Base-by-base conservation (phyloP, 2,329 filamentous ascomycete genomes). In the Aspergillus ibericus region DNA sequence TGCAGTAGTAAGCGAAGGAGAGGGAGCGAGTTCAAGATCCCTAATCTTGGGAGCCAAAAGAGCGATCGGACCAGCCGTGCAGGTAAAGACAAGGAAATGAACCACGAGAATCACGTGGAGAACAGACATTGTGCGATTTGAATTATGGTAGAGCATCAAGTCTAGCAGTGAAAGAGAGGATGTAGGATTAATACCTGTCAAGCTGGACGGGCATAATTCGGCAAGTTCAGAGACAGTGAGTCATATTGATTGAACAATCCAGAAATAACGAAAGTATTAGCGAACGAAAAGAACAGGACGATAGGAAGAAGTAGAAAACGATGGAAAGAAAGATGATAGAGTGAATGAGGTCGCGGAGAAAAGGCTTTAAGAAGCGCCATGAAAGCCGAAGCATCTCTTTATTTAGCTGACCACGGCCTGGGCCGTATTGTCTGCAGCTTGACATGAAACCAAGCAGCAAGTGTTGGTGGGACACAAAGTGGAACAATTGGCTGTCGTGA, bases 1-100 rank as follows among this genome's bases (percentile, higher is more conserved):
- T n/a, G 50, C 25, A 4, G 27, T 44, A 20, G 27, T 27, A 34
- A 32, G 25, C 7, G 51, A 27, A 44, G 38, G 36, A 34, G 16
- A 20, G 20, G 25, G 36, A n/a, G n/a, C n/a, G 5, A 18, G 36
- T 20, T 51, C 44, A 7, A 59, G 36, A 18, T 57, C 27, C 25
- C 53, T 40, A 25, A 59, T 22, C 20, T 40, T 46, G 27, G 46
- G 52, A 38, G 55, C 32, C 40, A 62, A 62, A 36, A 62, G 67
- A 59, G 63, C 59, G 50, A 73, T 70, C 63, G 70, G 71, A 32
- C 64, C 56, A 55, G 63, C 63, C 62, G 60, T 59, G 50, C 57
- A 63, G 51, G 50, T n/a, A 13, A 46, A 50, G 25, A 57, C 40
- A 22, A 64, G 15, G 15, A 57, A 49, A 56, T 50, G 50, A 20